Conservation (phyloP, 1,284 basidiomycete species). For the Ceratobasidium sp. region DNA sequence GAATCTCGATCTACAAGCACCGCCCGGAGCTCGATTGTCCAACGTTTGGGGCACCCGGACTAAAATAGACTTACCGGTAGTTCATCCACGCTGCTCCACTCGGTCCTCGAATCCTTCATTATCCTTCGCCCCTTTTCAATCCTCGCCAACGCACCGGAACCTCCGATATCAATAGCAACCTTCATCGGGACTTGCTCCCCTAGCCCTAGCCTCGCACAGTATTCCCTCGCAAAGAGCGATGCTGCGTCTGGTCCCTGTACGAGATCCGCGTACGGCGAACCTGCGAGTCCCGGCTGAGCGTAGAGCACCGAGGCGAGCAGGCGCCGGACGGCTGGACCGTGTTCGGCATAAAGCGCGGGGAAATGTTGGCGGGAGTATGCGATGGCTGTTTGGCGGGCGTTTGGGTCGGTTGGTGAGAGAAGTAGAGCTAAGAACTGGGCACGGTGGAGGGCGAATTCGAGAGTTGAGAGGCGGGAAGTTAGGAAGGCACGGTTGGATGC, state of each 20-base stretch:
- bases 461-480: constrained; percentile 68
- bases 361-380: constrained; percentile 76
- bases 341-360: constrained; percentile 68
- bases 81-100: constrained; percentile 89
- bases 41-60: neutral
- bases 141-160: constrained; percentile 82
- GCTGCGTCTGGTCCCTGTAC: constrained; percentile 77
- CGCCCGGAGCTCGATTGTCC: neutral
- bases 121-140: constrained; percentile 93
- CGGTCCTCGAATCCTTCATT: constrained; percentile 89
- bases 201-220: constrained; percentile 85
- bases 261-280: constrained; percentile 77
- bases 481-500: constrained; percentile 69
- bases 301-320: constrained; percentile 75
- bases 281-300: constrained; percentile 65
- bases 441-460: constrained; percentile 87
- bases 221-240: constrained; percentile 85
- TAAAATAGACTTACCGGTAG: constrained; percentile 69
- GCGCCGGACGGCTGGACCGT: constrained; percentile 66
- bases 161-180: constrained; percentile 89
- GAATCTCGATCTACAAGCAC: constrained; percentile 85
- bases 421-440: constrained; percentile 81
- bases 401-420: constrained; percentile 60
- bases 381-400: constrained; percentile 60
- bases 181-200: constrained; percentile 85